Evolutionary conservation across 108 stramenopile species (phyloP).

Genomic region (Cyclotella kingstonii): DNA sequence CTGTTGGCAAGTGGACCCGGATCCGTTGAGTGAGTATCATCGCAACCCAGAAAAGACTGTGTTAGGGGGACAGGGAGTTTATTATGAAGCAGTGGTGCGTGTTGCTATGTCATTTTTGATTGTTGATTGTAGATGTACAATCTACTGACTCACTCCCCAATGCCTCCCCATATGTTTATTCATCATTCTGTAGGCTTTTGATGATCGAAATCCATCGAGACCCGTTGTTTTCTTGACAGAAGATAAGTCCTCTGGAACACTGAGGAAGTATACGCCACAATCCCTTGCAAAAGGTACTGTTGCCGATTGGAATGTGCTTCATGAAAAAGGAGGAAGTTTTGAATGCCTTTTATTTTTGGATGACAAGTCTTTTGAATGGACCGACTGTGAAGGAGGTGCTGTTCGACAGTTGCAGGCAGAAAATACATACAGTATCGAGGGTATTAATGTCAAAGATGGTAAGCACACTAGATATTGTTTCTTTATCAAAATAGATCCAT

Average conservation of each 20-base stretch:
- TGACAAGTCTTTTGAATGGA: constrained; percentile 32
- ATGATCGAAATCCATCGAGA: constrained; percentile 28
- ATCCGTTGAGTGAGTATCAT: constrained; percentile 38
- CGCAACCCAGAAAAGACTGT: constrained; percentile 15
- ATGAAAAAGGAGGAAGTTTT: constrained; percentile 20
- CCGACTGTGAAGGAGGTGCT: constrained; percentile 10
- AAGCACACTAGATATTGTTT: background rate
- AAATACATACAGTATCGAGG: constrained; percentile 46
- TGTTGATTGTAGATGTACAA: too few relatives aligned
- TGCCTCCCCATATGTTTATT: background rate
- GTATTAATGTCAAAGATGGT: constrained; percentile 46
- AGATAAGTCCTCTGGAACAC: constrained; percentile 20
- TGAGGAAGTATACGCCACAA: constrained; percentile 40
- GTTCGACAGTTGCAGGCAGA: constrained; percentile 29
- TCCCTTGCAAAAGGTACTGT: constrained; percentile 1
- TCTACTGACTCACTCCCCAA: background rate
- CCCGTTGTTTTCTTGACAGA: constrained; percentile 47
- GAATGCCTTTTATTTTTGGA: constrained; percentile 33
- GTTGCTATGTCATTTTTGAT: background rate
- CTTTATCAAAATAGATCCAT: background rate
- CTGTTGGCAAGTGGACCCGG: constrained; percentile 63
- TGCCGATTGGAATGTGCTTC: constrained; percentile 39
- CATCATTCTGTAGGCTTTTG: constrained; percentile 14
- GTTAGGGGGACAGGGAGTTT: constrained; percentile 27
- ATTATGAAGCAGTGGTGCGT: constrained; percentile 37